Base-by-base conservation (phyloP, 805 yeast genomes). In the Naumovozyma baii region DNA sequence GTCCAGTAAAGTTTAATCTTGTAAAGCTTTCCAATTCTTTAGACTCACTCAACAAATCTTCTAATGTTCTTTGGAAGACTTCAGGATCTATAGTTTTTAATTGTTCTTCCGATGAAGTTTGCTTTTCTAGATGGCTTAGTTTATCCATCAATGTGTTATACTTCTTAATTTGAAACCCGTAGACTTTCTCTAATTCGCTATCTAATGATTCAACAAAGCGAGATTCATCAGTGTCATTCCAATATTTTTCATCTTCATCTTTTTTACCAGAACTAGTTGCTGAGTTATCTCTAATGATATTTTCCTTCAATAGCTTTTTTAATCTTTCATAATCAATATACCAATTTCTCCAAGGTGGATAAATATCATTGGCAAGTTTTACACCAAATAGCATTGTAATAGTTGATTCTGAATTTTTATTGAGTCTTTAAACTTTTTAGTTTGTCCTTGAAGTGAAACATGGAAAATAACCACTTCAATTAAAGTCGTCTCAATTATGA, bases 1-100 rank as follows among this genome's bases (percentile, higher is more conserved):
- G 90, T 1, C 96, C 98, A 12, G 98, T 90, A 67, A 81, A 92
- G 64, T 92, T 92, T 50, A 90, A 64, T 54, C 98, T 73, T 32
- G 94, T 81, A 65, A 92, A 92, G 57, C 78, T 84, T 59, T 88
- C 96, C 50, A 92, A 68, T 54, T 85, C 90, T 52, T 83, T 84
- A 9, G 97, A 84, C 50, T 76, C 71, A 9, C 77, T 72, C 44
- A 92, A 67, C 19, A 80, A 66, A 43, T 77, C 78, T 55, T 92
- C 98, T 49, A 92, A 68, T 40, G 76, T 74, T 26, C 63, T 62
- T 51, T 83, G 85, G 52, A 86, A 82, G 18, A 62, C 51, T 25
- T 67, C 70, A 44, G 83, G 73, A 45, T 85, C 80, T 46, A 83
- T 71, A 38, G 69, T 48, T 18, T 51, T 45, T 14, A 51, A 56